Evolutionary conservation across 2,329 filamentous ascomycete genomes (phyloP), one percentile per base, ranked within the genome.

Genomic region (Claviceps citrina): DNA sequence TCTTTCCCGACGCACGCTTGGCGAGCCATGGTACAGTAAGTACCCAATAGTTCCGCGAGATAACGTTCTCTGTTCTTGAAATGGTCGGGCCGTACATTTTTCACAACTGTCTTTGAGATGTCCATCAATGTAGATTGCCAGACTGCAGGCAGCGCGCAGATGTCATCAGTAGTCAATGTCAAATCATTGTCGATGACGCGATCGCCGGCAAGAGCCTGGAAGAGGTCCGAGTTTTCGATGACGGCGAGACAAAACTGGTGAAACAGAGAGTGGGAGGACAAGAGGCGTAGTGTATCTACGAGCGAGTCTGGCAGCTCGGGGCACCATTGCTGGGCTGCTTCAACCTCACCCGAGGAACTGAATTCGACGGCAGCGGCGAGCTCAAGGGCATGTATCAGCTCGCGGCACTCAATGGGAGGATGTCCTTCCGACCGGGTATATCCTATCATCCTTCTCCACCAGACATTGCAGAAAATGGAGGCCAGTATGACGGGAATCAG

Each of bases 401-500:
- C 44, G 31, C 15, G 15, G 7, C 36, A 36, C 13, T 18, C 27
- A 6, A 46, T 39, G 24, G 39, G 26, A 3, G 40, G 39, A 12
- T 38, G 30, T 19, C 28, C 38, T 20, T 43, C 35, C 2, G 42
- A 41, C 6, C 49, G 46, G 2, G 46, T 40, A 41, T 73, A 71
- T 1, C 67, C 67, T 1, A 71, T 57, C 18, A 59, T 53, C 4
- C 50, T 51, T 2, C 68, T 54, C 65, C 66, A 72, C 51, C 66
- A 63, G n/a, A 60, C 52, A 38, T 72, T 72, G 48, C 64, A 65
- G 7, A 62, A 51, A 2, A 67, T 54, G 1, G 66, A 60, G 0
- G 60, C 54, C 3, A 66, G 41, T 7, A 73, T 66, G 44, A 70
- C 70, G 0, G 69, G 70, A 2, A 66, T 56, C 4, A 73, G 51